These are phyloP conservation scores for Ogataea nonfermentans DNA, from an alignment of 805 yeast genomes.

Conservation along the genomic window DNA sequence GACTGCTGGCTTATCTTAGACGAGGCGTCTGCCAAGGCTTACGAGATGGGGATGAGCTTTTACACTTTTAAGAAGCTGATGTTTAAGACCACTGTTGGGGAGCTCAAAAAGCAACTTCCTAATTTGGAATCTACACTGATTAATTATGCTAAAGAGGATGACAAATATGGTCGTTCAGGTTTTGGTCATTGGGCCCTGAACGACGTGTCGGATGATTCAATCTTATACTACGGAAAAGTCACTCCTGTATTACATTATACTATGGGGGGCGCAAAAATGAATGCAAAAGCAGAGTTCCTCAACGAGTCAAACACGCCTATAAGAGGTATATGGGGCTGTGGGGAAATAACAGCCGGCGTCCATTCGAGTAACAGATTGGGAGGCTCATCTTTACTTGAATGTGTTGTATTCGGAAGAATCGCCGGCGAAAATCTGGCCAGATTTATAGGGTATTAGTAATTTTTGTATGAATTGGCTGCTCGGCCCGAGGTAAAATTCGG, in stretches of 20 bases:
- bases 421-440: constrained; percentile 36
- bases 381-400: constrained; percentile 58
- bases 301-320: constrained; percentile 33
- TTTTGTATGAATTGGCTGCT: too few species aligned
- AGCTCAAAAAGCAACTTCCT: constrained; percentile 39
- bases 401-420: constrained; percentile 61
- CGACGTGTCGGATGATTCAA: constrained; percentile 18
- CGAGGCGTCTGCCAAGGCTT: constrained; percentile 42
- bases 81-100: constrained; percentile 44
- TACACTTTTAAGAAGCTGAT: constrained; percentile 55
- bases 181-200: constrained; percentile 22
- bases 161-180: constrained; percentile 13
- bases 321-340: constrained; percentile 57
- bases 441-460: constrained; percentile 9
- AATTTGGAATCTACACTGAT: constrained; percentile 11
- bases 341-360: constrained; percentile 69
- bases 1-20: constrained; percentile 49
- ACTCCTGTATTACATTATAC: constrained; percentile 63
- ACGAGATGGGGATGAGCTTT: constrained; percentile 53
- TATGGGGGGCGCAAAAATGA: constrained; percentile 65
- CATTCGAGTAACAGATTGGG: constrained; percentile 67
- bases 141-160: constrained; percentile 11
- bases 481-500: too few species aligned
- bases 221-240: constrained; percentile 48
- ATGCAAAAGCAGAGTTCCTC: constrained; percentile 42